phyloP scores from a whole-genome alignment of 331 rosid species.

The Acacia concinna region DNA sequence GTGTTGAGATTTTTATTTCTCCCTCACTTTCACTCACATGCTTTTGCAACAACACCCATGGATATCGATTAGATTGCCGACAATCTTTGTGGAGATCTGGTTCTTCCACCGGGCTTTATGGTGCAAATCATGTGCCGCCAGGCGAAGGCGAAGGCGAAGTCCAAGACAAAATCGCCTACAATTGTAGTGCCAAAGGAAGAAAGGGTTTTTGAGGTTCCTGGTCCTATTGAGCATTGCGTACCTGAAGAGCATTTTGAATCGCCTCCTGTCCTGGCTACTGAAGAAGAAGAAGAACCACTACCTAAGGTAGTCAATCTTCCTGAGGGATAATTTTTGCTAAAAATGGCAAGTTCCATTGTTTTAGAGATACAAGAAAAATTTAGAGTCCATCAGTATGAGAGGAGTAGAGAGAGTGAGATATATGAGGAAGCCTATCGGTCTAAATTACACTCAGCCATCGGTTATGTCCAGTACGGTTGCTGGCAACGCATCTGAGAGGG shows the following conservation, averaged over 20 bases:
- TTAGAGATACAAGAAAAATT: slow-evolving; percentile 54
- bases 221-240: slow-evolving; percentile 28
- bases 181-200: slow-evolving; percentile 46
- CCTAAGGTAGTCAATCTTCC: slow-evolving; percentile 56
- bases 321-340: slow-evolving; percentile 44
- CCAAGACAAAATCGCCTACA: slow-evolving; percentile 23
- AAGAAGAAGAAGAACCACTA: slow-evolving; percentile 29
- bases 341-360: slow-evolving; percentile 26
- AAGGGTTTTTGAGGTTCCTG: slow-evolving; percentile 47
- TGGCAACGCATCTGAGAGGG: slow-evolving; percentile 41
- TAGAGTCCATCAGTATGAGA: slow-evolving; percentile 48
- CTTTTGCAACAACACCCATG: slow-evolving; percentile 59
- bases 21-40: too few relatives aligned
- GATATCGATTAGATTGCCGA: slow-evolving; percentile 67
- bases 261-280: slow-evolving; percentile 56
- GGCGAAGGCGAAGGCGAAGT: not conserved
- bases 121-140: slow-evolving; percentile 40
- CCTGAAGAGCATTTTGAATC: slow-evolving; percentile 38
- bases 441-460: slow-evolving; percentile 56
- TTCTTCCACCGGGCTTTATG: slow-evolving; percentile 45
- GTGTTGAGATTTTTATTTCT: too few relatives aligned
- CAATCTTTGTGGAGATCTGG: slow-evolving; percentile 17
- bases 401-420: slow-evolving; percentile 60
- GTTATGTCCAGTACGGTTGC: slow-evolving; percentile 46
- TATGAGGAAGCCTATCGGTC: slow-evolving; percentile 54